phyloP scores from a whole-genome alignment of 169 alveolate genomes.

The Amoebophrya sp. region DNA sequence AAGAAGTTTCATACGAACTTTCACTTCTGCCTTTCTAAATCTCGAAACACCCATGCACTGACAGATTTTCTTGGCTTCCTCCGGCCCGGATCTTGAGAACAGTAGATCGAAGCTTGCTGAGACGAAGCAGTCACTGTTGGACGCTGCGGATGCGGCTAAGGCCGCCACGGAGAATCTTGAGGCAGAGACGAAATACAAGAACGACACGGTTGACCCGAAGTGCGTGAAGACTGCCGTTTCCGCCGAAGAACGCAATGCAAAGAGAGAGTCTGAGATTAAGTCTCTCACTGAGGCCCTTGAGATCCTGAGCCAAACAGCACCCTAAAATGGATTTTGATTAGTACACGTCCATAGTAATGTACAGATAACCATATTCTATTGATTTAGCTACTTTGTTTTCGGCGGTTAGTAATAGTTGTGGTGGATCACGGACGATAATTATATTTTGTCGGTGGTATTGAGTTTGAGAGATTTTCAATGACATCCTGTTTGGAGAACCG shows the following conservation, averaged over 20 bases:
- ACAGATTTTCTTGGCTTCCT: neutral
- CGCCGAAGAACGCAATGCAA: neutral
- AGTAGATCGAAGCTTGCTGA: neutral
- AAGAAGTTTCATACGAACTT: too few relatives aligned
- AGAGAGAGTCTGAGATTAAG: neutral
- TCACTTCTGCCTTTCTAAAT: too few relatives aligned
- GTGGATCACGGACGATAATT: too few relatives aligned
- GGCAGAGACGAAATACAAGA: neutral
- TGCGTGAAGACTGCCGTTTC: slow-evolving; percentile 15
- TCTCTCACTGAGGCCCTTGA: neutral
- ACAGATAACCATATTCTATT: too few relatives aligned
- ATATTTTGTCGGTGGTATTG: too few relatives aligned
- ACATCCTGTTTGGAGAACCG: too few relatives aligned
- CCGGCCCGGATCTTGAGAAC: slow-evolving; percentile 21
- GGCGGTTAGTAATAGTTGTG: too few relatives aligned
- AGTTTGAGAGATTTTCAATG: too few relatives aligned
- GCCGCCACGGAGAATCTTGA: neutral
- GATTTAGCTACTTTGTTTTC: too few relatives aligned
- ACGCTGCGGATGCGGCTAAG: neutral
- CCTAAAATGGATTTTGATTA: too few relatives aligned
- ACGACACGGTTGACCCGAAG: neutral
- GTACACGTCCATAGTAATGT: too few relatives aligned
- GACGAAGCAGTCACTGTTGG: neutral
- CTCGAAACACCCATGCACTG: too few relatives aligned
- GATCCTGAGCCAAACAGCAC: neutral